Evolutionary conservation across 176 grass and related monocot species (phyloP), one percentile per base, ranked within the genome.

Genomic region (Zoysia japonica): DNA sequence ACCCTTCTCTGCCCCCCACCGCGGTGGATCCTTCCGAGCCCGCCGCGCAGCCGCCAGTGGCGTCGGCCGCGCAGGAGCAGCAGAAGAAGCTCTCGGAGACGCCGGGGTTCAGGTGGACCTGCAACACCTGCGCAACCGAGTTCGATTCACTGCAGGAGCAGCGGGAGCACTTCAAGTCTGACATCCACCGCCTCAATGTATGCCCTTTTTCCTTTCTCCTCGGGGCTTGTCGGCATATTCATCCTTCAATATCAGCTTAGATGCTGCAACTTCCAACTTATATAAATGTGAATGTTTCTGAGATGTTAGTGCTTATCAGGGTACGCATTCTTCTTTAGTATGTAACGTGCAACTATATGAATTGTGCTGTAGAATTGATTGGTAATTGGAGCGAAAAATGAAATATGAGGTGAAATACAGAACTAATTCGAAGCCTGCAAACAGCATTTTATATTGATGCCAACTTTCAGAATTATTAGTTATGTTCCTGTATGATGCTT

Each of bases 121-220:
- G 96, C 57, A 83, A 99, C 56, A 95, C 86, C 43, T 99, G 96
- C 82, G 85, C 74, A 15, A 55, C 78, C 2, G 96, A 95, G 75
- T 99, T 99, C 39, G 92, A 99, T 4, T 95, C 96, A 2, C 96
- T 99, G 17, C 80, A 85, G 55, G 92, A 95, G 75, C 96, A 99
- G 71, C 92, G 96, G 1, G 89, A 89, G 40, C 96, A 95, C 92
- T 99, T 99, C 90, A 99, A 99, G 59, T 89, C 96, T 45, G 96
- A 99, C 70, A 78, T 99, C 72, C 96, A 99, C 59, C 90, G 92
- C 80, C 90, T 99, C 55, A 95, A 99, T 62, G 96, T 98, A 89
- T 84, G 13, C 49, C 36, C 55, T 16, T 47, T 7, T 43, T 7
- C 40, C 37, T 41, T 64, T 60, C 12, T 65, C 43, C 36, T 54